These are phyloP conservation scores for Penicillium pulvis DNA, from an alignment of 495 filamentous ascomycete species.

Conservation along the genomic window DNA sequence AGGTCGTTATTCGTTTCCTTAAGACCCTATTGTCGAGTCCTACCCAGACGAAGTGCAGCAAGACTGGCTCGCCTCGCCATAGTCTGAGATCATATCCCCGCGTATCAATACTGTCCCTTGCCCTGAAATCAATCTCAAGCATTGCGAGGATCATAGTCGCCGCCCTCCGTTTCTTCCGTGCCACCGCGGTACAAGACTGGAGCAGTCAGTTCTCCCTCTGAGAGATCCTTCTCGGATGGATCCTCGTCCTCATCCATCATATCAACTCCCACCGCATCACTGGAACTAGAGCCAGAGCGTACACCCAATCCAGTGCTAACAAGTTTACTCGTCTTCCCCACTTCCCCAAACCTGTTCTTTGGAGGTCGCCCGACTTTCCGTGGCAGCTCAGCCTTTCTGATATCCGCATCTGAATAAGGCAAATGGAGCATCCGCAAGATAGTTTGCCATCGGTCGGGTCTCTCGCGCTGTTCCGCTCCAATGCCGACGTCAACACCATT, in stretches of 20 bases:
- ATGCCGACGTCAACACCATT: constrained; percentile 52
- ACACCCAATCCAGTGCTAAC: constrained; percentile 31
- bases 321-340: constrained; percentile 39
- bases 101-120: neutral
- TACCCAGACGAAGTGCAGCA: neutral
- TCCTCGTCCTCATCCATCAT: constrained; percentile 7
- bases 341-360: constrained; percentile 28
- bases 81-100: neutral
- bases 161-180: constrained; percentile 4
- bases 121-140: neutral
- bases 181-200: constrained; percentile 14
- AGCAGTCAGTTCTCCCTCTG: constrained; percentile 4
- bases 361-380: constrained; percentile 24
- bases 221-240: constrained; percentile 13
- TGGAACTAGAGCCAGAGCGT: neutral
- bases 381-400: constrained; percentile 1
- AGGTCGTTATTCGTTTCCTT: neutral
- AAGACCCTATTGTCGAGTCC: neutral
- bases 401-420: constrained; percentile 5
- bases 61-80: neutral
- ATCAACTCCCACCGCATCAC: constrained; percentile 5
- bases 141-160: constrained; percentile 6
- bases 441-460: constrained; percentile 47
- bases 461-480: constrained; percentile 40
- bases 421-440: constrained; percentile 46